Evolutionary conservation across 257 asterid species (phyloP), one percentile per base, ranked within the genome.

Genomic region (Leonotis leonurus): DNA sequence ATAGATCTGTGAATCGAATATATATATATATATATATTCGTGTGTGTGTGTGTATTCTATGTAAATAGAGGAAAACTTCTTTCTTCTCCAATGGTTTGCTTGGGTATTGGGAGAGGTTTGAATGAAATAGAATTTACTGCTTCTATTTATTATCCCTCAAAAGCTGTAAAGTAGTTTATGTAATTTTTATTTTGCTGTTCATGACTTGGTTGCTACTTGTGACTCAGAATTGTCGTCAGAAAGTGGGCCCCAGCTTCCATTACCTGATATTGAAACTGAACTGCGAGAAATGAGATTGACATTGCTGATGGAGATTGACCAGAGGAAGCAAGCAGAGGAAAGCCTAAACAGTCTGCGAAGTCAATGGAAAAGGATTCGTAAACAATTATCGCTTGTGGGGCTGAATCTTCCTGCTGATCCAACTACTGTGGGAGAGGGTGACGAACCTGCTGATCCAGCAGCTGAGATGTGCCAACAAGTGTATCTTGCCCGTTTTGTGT

Each of bases 301-400:
- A 74, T 80, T 93, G 61, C 72, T 93, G 79, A 74, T 64, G 79
- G 99, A 93, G 85, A 82, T 85, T 64, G 99, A 93, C 57, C 80
- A 79, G 83, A 76, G 96, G 70, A 89, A 80, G 71, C 87, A 82
- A 75, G 85, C 90, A 22, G 99, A 93, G 74, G 99, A 93, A 79
- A 59, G 79, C 55, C 76, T 87, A 63, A 72, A 45, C 26, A 70
- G 30, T 51, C 70, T 80, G 78, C 81, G 65, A 78, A 78, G 69
- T 56, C 91, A 81, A 60, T 93, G 99, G 96, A 76, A 66, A 60
- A 84, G 69, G 70, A 79, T 87, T 25, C 64, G 68, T 57, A 80
- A 84, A 62, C 79, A 82, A 48, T 70, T 89, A 56, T 79, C 86
- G 44, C 65, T 70, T 16, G 81, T 80, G 65, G 99, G 99, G 41